A percentile compares a stretch with the other conserved stretches of the same genome.
Evolutionary conservation across 2,329 filamentous ascomycete genomes (phyloP).

Genomic region (Salinomyces thailandicus): DNA sequence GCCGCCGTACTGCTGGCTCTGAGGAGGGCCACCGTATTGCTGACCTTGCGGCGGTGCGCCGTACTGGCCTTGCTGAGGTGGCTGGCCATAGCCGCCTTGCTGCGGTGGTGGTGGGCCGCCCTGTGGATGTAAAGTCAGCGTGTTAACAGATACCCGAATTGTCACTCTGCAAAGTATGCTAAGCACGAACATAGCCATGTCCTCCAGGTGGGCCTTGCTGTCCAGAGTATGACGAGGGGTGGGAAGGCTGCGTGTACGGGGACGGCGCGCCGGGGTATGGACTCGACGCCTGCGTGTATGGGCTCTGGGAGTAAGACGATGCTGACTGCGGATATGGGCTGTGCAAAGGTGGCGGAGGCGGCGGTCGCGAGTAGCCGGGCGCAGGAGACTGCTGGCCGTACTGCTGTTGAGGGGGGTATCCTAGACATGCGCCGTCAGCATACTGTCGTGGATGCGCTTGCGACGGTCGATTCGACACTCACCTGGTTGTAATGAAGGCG

Average conservation of each 20-base stretch:
- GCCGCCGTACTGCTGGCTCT: constrained; percentile 26
- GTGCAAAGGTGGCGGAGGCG: constrained; percentile 14
- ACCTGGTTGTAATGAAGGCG: constrained; percentile 32
- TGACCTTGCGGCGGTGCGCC: constrained; percentile 18
- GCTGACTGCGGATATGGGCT: constrained; percentile 1
- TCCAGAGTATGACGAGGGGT: too few species aligned
- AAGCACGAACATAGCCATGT: constrained; percentile 26
- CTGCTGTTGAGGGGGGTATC: constrained; percentile 13
- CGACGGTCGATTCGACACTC: constrained; percentile 14
- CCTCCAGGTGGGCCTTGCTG: constrained; percentile 19
- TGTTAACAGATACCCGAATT: too few species aligned
- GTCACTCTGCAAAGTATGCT: too few species aligned
- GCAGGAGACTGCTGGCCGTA: constrained; percentile 26
- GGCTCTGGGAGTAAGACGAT: not conserved
- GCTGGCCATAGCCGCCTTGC: constrained; percentile 11
- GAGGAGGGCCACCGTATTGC: constrained; percentile 26
- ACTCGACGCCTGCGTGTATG: constrained; percentile 1
- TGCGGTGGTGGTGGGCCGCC: constrained; percentile 10
- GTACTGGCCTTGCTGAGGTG: constrained; percentile 13
- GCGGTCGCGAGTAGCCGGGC: constrained; percentile 30
- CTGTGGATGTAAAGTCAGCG: constrained; percentile 2
- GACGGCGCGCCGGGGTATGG: constrained; percentile 2
- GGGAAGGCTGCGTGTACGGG: constrained; percentile 1
- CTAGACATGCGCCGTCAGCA: too few species aligned
- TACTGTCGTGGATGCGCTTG: too few species aligned